Percentiles rank a stretch among this genome's conserved stretches.
These are phyloP conservation scores for Neurospora intermedia DNA, from an alignment of 495 filamentous ascomycete genomes.

Conservation along the genomic window DNA sequence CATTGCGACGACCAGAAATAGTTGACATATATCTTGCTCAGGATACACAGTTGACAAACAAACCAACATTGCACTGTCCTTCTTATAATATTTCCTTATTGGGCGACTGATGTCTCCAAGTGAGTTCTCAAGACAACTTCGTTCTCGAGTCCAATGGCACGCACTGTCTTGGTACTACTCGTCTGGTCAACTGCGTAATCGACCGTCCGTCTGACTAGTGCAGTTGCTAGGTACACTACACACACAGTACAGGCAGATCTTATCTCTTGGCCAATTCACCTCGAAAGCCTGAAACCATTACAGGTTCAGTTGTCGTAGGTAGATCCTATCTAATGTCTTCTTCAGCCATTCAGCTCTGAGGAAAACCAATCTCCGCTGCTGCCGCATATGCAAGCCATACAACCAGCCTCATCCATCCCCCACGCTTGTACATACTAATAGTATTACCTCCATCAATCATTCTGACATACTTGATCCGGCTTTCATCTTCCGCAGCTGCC, in stretches of 20 bases:
- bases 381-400: background rate
- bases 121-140: background rate
- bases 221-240: too few relatives aligned
- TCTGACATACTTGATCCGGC: background rate
- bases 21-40: too few relatives aligned
- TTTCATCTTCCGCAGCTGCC: background rate
- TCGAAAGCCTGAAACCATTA: too few relatives aligned
- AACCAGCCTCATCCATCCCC: background rate
- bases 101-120: background rate
- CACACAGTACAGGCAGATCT: too few relatives aligned
- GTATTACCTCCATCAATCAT: background rate
- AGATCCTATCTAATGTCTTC: background rate
- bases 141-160: background rate
- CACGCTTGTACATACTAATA: background rate
- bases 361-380: background rate
- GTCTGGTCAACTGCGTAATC: too few relatives aligned
- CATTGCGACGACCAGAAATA: too few relatives aligned
- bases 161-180: too few relatives aligned
- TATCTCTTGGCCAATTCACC: too few relatives aligned
- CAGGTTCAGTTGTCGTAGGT: too few relatives aligned
- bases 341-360: background rate
- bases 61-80: background rate
- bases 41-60: too few relatives aligned
- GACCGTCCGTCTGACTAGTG: too few relatives aligned
- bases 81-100: background rate